Evolutionary conservation across 1,284 basidiomycete genomes (phyloP).

Genomic region (Marasmius oreades): DNA sequence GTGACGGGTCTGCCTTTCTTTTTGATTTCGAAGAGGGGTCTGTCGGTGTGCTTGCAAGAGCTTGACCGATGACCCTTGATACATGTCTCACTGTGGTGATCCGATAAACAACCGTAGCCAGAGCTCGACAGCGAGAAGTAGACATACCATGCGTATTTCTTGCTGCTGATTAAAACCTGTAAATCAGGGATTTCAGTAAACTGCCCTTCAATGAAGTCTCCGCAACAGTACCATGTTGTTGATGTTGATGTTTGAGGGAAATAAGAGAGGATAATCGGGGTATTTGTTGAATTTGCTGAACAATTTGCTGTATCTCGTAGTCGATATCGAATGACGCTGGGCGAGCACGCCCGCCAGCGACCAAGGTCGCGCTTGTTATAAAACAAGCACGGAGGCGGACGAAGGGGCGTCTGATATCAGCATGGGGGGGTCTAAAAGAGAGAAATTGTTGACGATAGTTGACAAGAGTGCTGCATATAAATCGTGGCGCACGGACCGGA

Average conservation of each 20-base stretch:
- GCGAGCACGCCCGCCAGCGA: slow-evolving; percentile 45
- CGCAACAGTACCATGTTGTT: slow-evolving; percentile 35
- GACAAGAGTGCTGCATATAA: slow-evolving; percentile 35
- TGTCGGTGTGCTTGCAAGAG: slow-evolving; percentile 71
- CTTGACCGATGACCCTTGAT: slow-evolving; percentile 83
- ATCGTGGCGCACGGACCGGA: slow-evolving; percentile 31
- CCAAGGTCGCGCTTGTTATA: slow-evolving; percentile 41
- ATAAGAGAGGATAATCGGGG: background rate
- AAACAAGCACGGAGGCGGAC: slow-evolving; percentile 27
- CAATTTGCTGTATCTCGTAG: background rate
- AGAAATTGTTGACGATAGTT: slow-evolving; percentile 42
- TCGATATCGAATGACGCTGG: slow-evolving; percentile 22
- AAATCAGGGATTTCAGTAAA: slow-evolving; percentile 1
- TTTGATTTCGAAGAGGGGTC: slow-evolving; percentile 77
- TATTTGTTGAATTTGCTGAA: background rate
- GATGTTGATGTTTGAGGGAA: slow-evolving; percentile 11
- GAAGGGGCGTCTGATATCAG: slow-evolving; percentile 35
- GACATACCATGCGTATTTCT: slow-evolving; percentile 77
- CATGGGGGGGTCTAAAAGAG: slow-evolving; percentile 31
- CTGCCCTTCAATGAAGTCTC: background rate
- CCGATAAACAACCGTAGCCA: slow-evolving; percentile 14
- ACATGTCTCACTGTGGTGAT: slow-evolving; percentile 61
- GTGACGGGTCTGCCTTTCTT: slow-evolving; percentile 78
- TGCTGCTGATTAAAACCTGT: slow-evolving; percentile 74
- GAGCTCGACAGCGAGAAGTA: background rate